A percentile compares a stretch with the other conserved stretches of the same genome.
phyloP scores from a whole-genome alignment of 257 asterid species.

The Nicotiana otophora region DNA sequence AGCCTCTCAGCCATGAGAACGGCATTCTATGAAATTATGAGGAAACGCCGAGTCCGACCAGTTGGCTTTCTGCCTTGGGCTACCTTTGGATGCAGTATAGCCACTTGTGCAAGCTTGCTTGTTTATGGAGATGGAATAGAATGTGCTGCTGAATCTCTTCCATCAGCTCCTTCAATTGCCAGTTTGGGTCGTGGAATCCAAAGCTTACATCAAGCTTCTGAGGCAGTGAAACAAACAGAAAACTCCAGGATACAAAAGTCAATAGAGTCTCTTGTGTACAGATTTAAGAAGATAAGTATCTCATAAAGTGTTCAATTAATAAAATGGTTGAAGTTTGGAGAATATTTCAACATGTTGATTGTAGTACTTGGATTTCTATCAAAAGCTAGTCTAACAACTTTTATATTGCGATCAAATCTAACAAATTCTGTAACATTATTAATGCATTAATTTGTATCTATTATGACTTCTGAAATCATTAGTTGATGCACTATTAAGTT shows the following conservation, averaged over 20 bases:
- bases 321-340: neutral
- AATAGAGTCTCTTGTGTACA: constrained; percentile 55
- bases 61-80: constrained; percentile 67
- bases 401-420: neutral
- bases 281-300: constrained; percentile 41
- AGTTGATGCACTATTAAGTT: neutral
- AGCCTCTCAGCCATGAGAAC: constrained; percentile 85
- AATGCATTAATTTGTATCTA: neutral
- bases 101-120: constrained; percentile 73
- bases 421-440: neutral
- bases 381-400: neutral
- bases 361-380: neutral
- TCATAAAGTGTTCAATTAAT: constrained; percentile 5
- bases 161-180: constrained; percentile 83
- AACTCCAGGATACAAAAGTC: constrained; percentile 59
- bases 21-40: constrained; percentile 86
- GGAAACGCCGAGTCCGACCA: constrained; percentile 50
- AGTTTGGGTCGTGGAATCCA: constrained; percentile 87
- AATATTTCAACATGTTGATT: neutral
- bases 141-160: constrained; percentile 82
- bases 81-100: constrained; percentile 83
- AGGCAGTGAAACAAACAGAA: constrained; percentile 48
- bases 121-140: constrained; percentile 84
- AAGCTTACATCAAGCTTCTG: constrained; percentile 66
- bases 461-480: constrained; percentile 1